Evolutionary conservation across 208 protist species (phyloP).

Genomic region (Zelonia costaricensis): DNA sequence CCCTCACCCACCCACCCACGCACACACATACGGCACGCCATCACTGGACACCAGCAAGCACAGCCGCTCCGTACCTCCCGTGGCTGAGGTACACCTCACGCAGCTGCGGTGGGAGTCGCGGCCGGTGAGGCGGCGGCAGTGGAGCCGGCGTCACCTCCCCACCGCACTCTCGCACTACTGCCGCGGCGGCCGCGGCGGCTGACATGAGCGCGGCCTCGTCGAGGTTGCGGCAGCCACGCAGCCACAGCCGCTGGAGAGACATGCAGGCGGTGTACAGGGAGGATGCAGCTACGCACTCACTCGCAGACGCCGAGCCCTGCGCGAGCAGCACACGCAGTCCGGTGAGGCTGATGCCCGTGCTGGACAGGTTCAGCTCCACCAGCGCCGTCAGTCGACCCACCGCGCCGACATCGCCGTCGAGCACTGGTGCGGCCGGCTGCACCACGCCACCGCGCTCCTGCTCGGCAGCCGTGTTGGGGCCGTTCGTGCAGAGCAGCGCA

Average conservation of each 20-base stretch:
- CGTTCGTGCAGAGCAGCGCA: slow-evolving; percentile 13
- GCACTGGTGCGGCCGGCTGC: not conserved
- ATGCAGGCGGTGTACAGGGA: not conserved
- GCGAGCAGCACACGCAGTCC: slow-evolving; percentile 1
- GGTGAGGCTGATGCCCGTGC: slow-evolving; percentile 17
- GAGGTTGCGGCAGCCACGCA: slow-evolving; percentile 33
- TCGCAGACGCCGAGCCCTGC: not conserved
- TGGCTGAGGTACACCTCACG: slow-evolving; percentile 26
- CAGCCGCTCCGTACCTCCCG: slow-evolving; percentile 15
- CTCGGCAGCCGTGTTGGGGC: not conserved
- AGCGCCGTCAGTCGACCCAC: slow-evolving; percentile 34
- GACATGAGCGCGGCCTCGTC: slow-evolving; percentile 11
- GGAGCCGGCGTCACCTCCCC: no score
- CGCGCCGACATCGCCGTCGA: slow-evolving; percentile 4
- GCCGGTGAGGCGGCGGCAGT: not conserved
- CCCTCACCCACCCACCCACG: no score
- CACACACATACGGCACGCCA: no score
- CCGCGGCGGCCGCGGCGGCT: not conserved
- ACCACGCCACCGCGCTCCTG: not conserved
- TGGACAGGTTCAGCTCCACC: slow-evolving; percentile 48
- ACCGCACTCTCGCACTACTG: not conserved
- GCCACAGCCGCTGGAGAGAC: slow-evolving; percentile 35
- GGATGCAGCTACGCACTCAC: not conserved
- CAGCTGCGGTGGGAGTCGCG: slow-evolving; percentile 2
- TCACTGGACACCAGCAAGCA: slow-evolving; percentile 12